Evolutionary conservation across 176 grass and related monocot species (phyloP).

Genomic region (Musa beccarii): DNA sequence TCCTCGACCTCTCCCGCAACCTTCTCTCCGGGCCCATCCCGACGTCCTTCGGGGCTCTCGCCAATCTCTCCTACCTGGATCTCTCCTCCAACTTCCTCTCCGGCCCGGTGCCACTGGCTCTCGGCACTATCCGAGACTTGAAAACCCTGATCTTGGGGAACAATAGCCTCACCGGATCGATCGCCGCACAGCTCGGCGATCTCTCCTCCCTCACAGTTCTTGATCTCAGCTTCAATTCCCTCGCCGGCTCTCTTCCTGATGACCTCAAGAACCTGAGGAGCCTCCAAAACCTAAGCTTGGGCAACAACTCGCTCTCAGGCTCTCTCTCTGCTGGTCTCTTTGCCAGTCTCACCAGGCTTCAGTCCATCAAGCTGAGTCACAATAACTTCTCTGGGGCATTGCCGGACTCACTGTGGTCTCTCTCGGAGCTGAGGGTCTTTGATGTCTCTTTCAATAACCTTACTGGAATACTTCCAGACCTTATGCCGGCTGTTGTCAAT

Average conservation of each 20-base stretch:
- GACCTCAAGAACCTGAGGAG: conserved; percentile 15
- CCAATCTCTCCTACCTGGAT: conserved; percentile 31
- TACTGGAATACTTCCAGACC: conserved; percentile 42
- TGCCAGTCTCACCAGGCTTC: conserved; percentile 2
- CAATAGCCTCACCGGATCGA: conserved; percentile 5
- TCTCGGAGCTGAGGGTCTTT: conserved; percentile 21
- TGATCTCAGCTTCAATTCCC: conserved; percentile 19
- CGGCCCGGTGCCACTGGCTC: background rate
- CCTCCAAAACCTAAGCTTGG: conserved; percentile 11
- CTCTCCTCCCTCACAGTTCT: conserved; percentile 8
- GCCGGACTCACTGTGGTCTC: conserved; percentile 26
- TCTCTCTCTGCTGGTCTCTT: background rate
- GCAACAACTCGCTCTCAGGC: conserved; percentile 8
- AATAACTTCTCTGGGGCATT: conserved; percentile 32
- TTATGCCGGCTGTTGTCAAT: conserved; percentile 5
- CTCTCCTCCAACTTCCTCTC: conserved; percentile 40
- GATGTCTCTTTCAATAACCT: conserved; percentile 69
- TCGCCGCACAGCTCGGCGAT: conserved; percentile 17
- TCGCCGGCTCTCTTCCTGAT: conserved; percentile 8
- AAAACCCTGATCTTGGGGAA: conserved; percentile 4
- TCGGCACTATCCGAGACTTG: background rate
- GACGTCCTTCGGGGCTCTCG: conserved; percentile 29
- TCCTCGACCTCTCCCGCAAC: conserved; percentile 49
- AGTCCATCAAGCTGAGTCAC: conserved; percentile 7
- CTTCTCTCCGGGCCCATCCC: conserved; percentile 44